These are phyloP conservation scores for Parascedosporium putredinis DNA, from an alignment of 2,329 filamentous ascomycete genomes.

Conservation along the genomic window DNA sequence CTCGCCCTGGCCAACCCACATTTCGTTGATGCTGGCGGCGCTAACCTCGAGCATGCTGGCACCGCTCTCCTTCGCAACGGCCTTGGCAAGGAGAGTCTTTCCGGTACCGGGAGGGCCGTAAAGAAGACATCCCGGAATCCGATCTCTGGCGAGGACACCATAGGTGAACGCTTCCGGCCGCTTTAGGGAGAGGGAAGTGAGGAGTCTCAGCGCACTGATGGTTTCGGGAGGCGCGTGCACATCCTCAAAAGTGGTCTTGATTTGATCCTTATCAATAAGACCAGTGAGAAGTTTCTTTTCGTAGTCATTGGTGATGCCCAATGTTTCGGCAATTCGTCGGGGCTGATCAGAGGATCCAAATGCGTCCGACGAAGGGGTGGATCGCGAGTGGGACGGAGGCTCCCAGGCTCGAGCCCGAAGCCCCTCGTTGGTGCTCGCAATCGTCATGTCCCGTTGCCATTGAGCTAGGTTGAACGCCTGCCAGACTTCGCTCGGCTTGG, in stretches of 20 bases:
- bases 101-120: slow-evolving; percentile 81
- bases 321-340: background rate
- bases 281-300: slow-evolving; percentile 76
- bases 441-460: slow-evolving; percentile 5
- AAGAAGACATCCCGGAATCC: slow-evolving; percentile 78
- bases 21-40: slow-evolving; percentile 87
- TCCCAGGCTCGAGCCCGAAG: background rate
- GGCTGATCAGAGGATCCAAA: background rate
- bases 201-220: slow-evolving; percentile 74
- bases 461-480: slow-evolving; percentile 10
- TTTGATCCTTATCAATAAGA: slow-evolving; percentile 69
- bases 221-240: slow-evolving; percentile 76
- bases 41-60: slow-evolving; percentile 76
- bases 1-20: slow-evolving; percentile 91
- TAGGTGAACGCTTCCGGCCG: slow-evolving; percentile 94
- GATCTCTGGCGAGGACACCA: slow-evolving; percentile 81
- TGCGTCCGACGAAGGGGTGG: background rate
- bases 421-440: slow-evolving; percentile 7
- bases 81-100: slow-evolving; percentile 60
- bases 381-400: background rate
- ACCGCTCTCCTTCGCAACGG: slow-evolving; percentile 57
- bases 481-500: slow-evolving; percentile 7
- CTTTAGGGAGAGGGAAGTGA: slow-evolving; percentile 78
- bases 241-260: slow-evolving; percentile 78
- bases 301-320: slow-evolving; percentile 28